Base-by-base conservation (phyloP, 139 green algal genomes). In the Dunaliella primolecta region DNA sequence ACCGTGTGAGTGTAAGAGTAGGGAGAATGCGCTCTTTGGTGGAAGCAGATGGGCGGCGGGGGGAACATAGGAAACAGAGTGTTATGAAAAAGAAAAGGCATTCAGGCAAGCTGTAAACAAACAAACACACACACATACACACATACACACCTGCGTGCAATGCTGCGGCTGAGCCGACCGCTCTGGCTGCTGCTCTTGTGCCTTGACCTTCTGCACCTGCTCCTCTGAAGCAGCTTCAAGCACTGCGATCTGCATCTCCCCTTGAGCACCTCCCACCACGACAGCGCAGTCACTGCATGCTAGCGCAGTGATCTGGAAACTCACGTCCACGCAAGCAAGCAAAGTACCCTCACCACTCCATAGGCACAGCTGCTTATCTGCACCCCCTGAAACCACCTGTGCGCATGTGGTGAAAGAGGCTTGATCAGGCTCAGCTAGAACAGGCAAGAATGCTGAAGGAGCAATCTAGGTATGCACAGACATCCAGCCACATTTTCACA, bases 191-290 rank as follows among this genome's bases (percentile, higher is more conserved):
- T 36, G 2, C 30, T 27, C 2, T 23, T 36, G 75, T 84, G 29
- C 29, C n/a, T 7, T 25, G 75, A 38, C 38, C 35, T 7, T n/a
- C 37, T 46, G 30, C 35, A 76, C 23, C 38, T 31, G n/a, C 7
- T 36, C 80, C 21, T 71, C 29, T 36, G n/a, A 15, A 3, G 27
- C 46, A 33, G 31, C 3, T 7, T 23, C 81, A 32, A 34, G 34
- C 83, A 82, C 75, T 30, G 78, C 36, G 23, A 87, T 15, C 84
- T 87, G 84, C 78, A 87, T 29, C 27, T 87, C 57, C 1, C 84
- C 84, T 1, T 21, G 36, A 1, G 11, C 25, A 0, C 84, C 84
- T 3, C 78, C 84, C 7, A 75, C 38, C 1, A 55, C 57, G 0
- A 38, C 34, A 33, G 55, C 74, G 1, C 80, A 27, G 29, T 84